These are phyloP conservation scores for Paracoccidioides brasiliensis DNA, from an alignment of 2,329 filamentous ascomycete species.

Conservation along the genomic window DNA sequence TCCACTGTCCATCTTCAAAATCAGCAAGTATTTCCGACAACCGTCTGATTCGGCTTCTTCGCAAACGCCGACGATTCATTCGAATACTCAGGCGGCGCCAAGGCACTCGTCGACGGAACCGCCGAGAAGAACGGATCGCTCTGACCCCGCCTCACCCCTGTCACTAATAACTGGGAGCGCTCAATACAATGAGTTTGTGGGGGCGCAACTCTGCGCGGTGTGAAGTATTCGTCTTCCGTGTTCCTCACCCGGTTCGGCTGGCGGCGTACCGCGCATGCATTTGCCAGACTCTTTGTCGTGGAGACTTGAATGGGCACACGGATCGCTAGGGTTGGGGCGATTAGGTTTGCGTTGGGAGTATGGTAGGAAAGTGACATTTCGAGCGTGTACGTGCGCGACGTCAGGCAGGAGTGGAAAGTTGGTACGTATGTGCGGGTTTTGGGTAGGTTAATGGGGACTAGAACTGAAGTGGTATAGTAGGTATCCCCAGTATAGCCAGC, in stretches of 20 bases:
- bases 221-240: conserved; percentile 9
- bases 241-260: not conserved
- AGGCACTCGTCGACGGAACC: not conserved
- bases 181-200: conserved; percentile 5
- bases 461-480: conserved; percentile 50
- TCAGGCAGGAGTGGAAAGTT: conserved; percentile 56
- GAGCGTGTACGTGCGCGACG: conserved; percentile 50
- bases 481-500: conserved; percentile 31
- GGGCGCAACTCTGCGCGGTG: conserved; percentile 7
- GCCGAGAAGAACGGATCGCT: not conserved
- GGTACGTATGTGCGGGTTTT: conserved; percentile 50
- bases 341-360: conserved; percentile 33
- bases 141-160: not conserved
- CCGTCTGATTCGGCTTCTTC: not conserved
- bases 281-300: conserved; percentile 5
- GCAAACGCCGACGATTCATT: not conserved
- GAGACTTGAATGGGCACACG: conserved; percentile 33
- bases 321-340: conserved; percentile 28
- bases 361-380: conserved; percentile 45
- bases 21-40: not conserved
- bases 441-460: conserved; percentile 52
- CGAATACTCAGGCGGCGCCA: conserved; percentile 7
- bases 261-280: conserved; percentile 1
- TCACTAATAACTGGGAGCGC: not conserved
- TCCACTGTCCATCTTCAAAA: not conserved